Base-by-base conservation (phyloP, 2,329 filamentous ascomycete genomes). In the Calonectria fujianensis region DNA sequence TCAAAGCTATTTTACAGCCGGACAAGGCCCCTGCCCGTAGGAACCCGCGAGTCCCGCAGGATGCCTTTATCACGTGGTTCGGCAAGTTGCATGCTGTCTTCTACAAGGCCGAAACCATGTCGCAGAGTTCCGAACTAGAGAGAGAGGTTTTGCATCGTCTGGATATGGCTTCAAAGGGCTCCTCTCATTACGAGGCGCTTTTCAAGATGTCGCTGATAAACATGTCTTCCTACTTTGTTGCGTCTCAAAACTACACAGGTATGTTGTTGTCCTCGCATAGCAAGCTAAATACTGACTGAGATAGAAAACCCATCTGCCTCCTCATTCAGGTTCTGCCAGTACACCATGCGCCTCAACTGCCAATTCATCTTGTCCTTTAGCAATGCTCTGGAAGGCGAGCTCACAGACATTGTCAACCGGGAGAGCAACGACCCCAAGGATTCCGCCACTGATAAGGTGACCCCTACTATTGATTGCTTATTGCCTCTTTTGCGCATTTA, bases 141-240 rank as follows among this genome's bases (percentile, higher is more conserved):
- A 92, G 92, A 73, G 95, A 98, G 83, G 94, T 98, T 16, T 88
- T 98, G 74, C 93, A 94, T 79, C 94, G 96, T 65, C 87, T 98
- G 48, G 90, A 93, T 63, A 90, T 94, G 78, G 91, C 95, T 37
- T 87, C 97, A 35, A 95, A 94, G 82, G 91, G 93, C 75, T 89
- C 92, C 13, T 89, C 91, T 1, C 88, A 94, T 64, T 91, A 93
- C 57, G 89, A 89, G 16, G 90, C 91, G 16, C 84, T 98, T 35
- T 90, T 94, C 76, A 97, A 96, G 82, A 94, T 98, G 84, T 91
- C 95, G 8, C 87, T 98, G 57, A 92, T 96, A 78, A 98, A 97
- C 80, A 94, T 98, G 75, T 93, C 95, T 8, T 95, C 96, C 9
- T 95, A 97, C 83, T 91, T 93, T 77, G 90, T 95, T 81, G 93